A percentile compares a stretch with the other conserved stretches of the same genome.
Evolutionary conservation across 148 eudicot genomes (phyloP).

Genomic region (Rhododendron griersonianum): DNA sequence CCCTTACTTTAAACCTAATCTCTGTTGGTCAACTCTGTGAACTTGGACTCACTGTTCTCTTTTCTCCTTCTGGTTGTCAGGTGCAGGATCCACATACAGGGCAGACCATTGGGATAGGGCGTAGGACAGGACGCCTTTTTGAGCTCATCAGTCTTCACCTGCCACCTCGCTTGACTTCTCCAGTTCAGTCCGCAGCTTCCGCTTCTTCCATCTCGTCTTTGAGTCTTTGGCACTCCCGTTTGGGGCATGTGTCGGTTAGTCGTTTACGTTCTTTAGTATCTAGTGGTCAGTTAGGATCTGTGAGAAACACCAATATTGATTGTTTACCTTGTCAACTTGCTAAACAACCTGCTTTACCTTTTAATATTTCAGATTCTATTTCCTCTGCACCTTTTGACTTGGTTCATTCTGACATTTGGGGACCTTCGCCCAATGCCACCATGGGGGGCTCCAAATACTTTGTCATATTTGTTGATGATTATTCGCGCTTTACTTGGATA

Average conservation of each 20-base stretch:
- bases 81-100: neutral
- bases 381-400: neutral
- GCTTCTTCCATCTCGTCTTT: neutral
- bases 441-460: neutral
- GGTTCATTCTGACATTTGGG: neutral
- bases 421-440: neutral
- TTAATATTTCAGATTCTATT: neutral
- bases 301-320: neutral
- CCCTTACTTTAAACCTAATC: neutral
- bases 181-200: neutral
- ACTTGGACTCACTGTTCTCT: neutral
- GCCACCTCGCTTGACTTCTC: neutral
- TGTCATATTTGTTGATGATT: neutral
- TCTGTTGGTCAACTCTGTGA: neutral
- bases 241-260: neutral
- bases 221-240: neutral
- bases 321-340: neutral
- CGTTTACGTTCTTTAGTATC: neutral
- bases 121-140: neutral
- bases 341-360: neutral
- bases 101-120: neutral
- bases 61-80: neutral
- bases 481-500: neutral
- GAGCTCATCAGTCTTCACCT: neutral
- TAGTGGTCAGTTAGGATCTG: neutral